Evolutionary conservation across 768 basidiomycete genomes (phyloP).

Genomic region (Suillus hirtellus): DNA sequence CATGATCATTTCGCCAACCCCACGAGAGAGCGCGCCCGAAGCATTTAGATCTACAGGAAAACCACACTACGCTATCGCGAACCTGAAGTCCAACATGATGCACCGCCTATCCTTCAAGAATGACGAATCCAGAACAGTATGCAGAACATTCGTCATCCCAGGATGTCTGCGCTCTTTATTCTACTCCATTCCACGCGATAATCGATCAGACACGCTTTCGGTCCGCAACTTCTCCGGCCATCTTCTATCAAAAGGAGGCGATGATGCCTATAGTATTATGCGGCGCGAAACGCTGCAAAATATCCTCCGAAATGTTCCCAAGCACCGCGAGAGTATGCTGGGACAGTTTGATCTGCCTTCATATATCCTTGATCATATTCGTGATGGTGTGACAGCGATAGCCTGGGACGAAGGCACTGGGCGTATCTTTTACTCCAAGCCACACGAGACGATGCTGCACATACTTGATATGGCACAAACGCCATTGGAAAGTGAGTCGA

Average conservation of each 20-base stretch:
- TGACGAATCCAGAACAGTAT: conserved; percentile 22
- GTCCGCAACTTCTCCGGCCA: conserved; percentile 35
- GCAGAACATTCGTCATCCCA: conserved; percentile 32
- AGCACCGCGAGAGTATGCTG: conserved; percentile 22
- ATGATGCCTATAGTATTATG: conserved; percentile 22
- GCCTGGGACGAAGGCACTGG: conserved; percentile 70
- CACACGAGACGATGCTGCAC: conserved; percentile 39
- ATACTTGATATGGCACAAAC: conserved; percentile 51
- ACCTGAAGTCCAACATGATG: conserved; percentile 24
- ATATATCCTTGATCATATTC: conserved; percentile 21
- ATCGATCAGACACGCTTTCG: conserved; percentile 27
- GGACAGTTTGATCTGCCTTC: conserved; percentile 25
- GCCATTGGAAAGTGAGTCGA: conserved; percentile 33
- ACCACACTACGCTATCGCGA: conserved; percentile 32
- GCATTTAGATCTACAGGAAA: conserved; percentile 21
- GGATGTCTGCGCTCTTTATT: conserved; percentile 35
- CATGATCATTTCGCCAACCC: conserved; percentile 29
- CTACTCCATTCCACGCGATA: conserved; percentile 28
- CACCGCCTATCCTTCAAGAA: conserved; percentile 30
- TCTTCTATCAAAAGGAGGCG: conserved; percentile 37
- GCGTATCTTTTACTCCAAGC: conserved; percentile 52
- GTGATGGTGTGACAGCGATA: conserved; percentile 45
- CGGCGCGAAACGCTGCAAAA: conserved; percentile 23
- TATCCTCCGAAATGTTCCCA: conserved; percentile 22
- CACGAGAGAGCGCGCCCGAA: conserved; percentile 21